Evolutionary conservation across 2,329 filamentous ascomycete genomes (phyloP).

Genomic region (Epichloe uncinata): DNA sequence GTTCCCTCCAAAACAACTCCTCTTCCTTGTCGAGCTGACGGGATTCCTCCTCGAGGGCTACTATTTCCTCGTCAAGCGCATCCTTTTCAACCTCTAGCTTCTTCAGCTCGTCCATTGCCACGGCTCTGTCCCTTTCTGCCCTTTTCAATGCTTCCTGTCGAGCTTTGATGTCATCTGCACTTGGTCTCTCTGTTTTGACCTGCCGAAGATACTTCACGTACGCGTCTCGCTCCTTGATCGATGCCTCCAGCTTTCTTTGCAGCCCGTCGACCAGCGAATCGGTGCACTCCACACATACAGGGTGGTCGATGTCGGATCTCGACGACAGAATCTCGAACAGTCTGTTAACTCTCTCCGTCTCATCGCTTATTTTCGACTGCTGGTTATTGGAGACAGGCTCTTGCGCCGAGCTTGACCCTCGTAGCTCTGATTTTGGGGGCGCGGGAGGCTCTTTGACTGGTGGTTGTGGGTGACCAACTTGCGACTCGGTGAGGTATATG

Average conservation of each 20-base stretch:
- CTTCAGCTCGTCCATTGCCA: conserved; percentile 62
- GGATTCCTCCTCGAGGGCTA: conserved; percentile 65
- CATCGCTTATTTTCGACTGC: conserved; percentile 36
- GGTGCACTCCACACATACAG: conserved; percentile 87
- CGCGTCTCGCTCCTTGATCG: conserved; percentile 71
- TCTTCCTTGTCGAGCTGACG: conserved; percentile 70
- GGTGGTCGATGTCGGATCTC: conserved; percentile 90
- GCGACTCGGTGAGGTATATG: conserved; percentile 81
- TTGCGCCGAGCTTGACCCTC: conserved; percentile 15
- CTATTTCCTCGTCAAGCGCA: conserved; percentile 66
- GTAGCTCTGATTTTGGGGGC: conserved; percentile 13
- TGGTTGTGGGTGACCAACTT: conserved; percentile 30
- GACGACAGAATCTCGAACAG: conserved; percentile 89
- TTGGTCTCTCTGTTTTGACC: conserved; percentile 63
- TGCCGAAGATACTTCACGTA: conserved; percentile 80
- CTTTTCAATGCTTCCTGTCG: conserved; percentile 45
- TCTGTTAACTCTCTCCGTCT: conserved; percentile 54
- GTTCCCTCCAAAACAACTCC: conserved; percentile 76
- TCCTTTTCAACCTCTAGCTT: conserved; percentile 71
- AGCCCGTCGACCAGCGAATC: conserved; percentile 77
- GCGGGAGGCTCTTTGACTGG: conserved; percentile 12
- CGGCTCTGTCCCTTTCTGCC: conserved; percentile 52
- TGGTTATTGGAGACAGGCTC: conserved; percentile 27
- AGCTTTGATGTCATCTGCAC: conserved; percentile 56
- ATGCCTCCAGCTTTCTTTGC: conserved; percentile 63